phyloP scores from a whole-genome alignment of 2,329 filamentous ascomycete genomes.

The Aureobasidium sp. region DNA sequence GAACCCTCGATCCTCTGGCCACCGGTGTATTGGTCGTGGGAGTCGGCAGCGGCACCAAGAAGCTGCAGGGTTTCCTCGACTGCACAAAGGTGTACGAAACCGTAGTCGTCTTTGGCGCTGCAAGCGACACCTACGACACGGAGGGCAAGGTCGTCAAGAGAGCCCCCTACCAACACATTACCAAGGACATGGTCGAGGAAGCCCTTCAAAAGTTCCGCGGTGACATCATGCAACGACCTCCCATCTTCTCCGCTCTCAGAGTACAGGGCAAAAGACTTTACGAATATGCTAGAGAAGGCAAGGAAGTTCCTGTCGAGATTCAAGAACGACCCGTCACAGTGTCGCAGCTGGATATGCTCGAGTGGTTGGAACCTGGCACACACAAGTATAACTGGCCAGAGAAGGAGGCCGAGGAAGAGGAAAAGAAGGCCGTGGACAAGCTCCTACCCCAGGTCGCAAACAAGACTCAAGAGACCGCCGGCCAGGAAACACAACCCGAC shows the following conservation, averaged over 20 bases:
- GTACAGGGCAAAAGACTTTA: slow-evolving; percentile 93
- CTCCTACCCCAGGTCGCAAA: slow-evolving; percentile 38
- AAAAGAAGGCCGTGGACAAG: slow-evolving; percentile 70
- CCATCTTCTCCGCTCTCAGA: slow-evolving; percentile 86
- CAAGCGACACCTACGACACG: slow-evolving; percentile 86
- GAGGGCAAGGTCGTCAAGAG: slow-evolving; percentile 75
- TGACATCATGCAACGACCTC: slow-evolving; percentile 80
- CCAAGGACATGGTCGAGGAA: slow-evolving; percentile 67
- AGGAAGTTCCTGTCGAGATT: slow-evolving; percentile 77
- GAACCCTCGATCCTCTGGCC: slow-evolving; percentile 88
- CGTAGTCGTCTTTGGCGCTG: slow-evolving; percentile 80
- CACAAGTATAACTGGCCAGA: slow-evolving; percentile 75
- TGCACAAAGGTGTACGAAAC: slow-evolving; percentile 95
- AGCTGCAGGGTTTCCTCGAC: slow-evolving; percentile 66
- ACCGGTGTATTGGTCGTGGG: slow-evolving; percentile 89
- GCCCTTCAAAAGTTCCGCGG: slow-evolving; percentile 70
- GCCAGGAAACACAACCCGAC: slow-evolving; percentile 16
- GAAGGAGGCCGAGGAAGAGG: slow-evolving; percentile 67
- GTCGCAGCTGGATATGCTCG: slow-evolving; percentile 67
- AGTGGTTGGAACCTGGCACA: slow-evolving; percentile 75
- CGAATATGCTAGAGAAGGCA: slow-evolving; percentile 89
- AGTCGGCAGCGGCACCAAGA: slow-evolving; percentile 81
- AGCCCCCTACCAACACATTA: slow-evolving; percentile 73
- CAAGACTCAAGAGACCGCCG: slow-evolving; percentile 20
- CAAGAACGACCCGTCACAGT: slow-evolving; percentile 74